Base-by-base conservation (phyloP, 345 rosid genomes). In the Turnera subulata region DNA sequence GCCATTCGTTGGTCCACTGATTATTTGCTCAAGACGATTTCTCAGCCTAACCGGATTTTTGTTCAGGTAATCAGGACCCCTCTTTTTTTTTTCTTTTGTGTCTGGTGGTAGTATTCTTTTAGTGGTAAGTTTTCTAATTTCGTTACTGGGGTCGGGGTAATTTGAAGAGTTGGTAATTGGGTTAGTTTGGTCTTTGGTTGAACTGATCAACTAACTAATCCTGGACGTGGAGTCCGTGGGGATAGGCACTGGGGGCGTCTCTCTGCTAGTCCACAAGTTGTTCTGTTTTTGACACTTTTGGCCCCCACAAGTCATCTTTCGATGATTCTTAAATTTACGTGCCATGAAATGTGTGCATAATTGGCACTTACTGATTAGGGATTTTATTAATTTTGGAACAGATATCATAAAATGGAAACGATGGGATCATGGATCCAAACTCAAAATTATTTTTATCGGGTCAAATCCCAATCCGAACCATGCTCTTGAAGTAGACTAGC, bases 41-140 rank as follows among this genome's bases (percentile, higher is more conserved):
- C 99, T n/a, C 96, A 89, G 70, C 90, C 99, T 9, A 74, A 87
- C 62, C 82, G 97, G 46, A 84, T 93, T 67, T 89, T 86, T 58
- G 99, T 89, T 19, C 99, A 89, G 97, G 99, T 85, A 43, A 57
- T 17, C n/a, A 26, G 5, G 1, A 21, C n/a, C n/a, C n/a, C n/a
- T n/a, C n/a, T n/a, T n/a, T n/a, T n/a, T n/a, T n/a, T n/a, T n/a
- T n/a, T n/a, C n/a, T n/a, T n/a, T n/a, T n/a, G n/a, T n/a, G n/a
- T n/a, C n/a, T 14, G 5, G 18, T 20, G 14, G 13, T 35, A 19
- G 33, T 25, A 35, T 39, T 14, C 6, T 52, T 16, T 47, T 42
- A 22, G 66, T 45, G 21, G 29, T 8, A 8, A 29, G 8, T 29
- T 29, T 29, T 4, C n/a, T 29, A 12, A 55, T 37, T 10, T 2